Percentiles rank a stretch among this genome's conserved stretches.
These are phyloP conservation scores for Suillus variegatus DNA, from an alignment of 768 basidiomycete genomes.

Conservation along the genomic window DNA sequence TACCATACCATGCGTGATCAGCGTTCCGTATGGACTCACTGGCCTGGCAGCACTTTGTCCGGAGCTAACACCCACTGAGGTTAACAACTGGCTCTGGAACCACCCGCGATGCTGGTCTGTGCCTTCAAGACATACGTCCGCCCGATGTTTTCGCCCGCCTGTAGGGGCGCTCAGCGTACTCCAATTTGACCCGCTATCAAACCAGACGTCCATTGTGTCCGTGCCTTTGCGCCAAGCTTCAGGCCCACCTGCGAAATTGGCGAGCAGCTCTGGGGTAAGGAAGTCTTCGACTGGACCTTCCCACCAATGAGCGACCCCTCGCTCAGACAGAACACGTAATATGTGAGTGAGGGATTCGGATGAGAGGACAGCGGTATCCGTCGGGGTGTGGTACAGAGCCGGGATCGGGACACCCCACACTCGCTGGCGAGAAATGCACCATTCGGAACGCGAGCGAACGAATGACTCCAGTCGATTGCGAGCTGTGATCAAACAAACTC, in stretches of 20 bases:
- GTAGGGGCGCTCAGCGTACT: constrained; percentile 59
- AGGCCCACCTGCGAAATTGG: constrained; percentile 41
- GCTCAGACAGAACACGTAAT: constrained; percentile 65
- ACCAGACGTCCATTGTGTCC: constrained; percentile 99
- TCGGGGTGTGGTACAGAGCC: constrained; percentile 67
- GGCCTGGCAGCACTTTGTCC: constrained; percentile 17
- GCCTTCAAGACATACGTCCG: constrained; percentile 93
- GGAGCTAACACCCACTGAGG: constrained; percentile 55
- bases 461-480: constrained; percentile 88
- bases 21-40: constrained; percentile 62
- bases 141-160: constrained; percentile 45
- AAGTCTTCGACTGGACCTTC: constrained; percentile 82
- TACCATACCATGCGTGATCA: constrained; percentile 98
- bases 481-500: constrained; percentile 44
- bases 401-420: constrained; percentile 99
- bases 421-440: constrained; percentile 98
- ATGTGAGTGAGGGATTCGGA: constrained; percentile 71
- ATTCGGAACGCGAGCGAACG: constrained; percentile 87
- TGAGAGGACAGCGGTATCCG: constrained; percentile 66
- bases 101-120: constrained; percentile 98
- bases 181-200: constrained; percentile 97
- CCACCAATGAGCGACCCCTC: constrained; percentile 92
- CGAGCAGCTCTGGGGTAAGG: constrained; percentile 58
- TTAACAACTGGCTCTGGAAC: constrained; percentile 96
- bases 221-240: constrained; percentile 73